Base-by-base conservation (phyloP, 2,329 filamentous ascomycete genomes). In the Fusarium cicatricum region DNA sequence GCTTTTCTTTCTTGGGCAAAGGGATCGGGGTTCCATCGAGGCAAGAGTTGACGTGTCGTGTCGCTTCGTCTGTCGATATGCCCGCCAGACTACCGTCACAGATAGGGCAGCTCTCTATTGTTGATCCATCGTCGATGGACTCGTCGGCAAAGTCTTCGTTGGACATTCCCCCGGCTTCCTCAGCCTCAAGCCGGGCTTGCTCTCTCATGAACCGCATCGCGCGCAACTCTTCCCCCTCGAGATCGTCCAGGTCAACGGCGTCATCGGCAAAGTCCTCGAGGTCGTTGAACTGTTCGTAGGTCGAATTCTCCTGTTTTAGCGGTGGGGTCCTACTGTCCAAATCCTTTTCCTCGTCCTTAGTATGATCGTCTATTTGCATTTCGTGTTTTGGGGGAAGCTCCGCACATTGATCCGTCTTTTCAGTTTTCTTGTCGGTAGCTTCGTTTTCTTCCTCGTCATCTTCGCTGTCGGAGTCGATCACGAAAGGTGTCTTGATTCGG, bases 11-110 rank as follows among this genome's bases (percentile, higher is more conserved):
- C 29, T 68, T 67, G 7, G 75, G 82, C 12, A 89, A 67, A 2
- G 88, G 83, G 38, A 86, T 82, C 5, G 90, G 84, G 39, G 89
- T 90, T 2, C 92, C 92, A 71, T 99, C 95, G 2, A 99, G 80
- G 74, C 95, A 99, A 10, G 88, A 86, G 72, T 99, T 99, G 62
- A 99, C 95, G 73, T 99, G 95, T 2, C 89, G 77, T 7, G 89
- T 90, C 10, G 88, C 89, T 65, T 94, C 85, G 70, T 92, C 85
- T 55, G 76, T 71, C 50, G 78, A 84, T 11, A 88, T 72, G 0
- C 86, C 87, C 14, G 72, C 75, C 29, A 97, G 78, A 60, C 76
- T 85, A 2, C 80, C 79, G 65, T 83, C 85, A 72, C 95, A 98
- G 23, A 98, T 87, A 1, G 94, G 94, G 72, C 93, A 98, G 36